A percentile compares a stretch with the other conserved stretches of the same genome.
Evolutionary conservation across 352 stramenopile genomes (phyloP).

Genomic region (Phytophthora constricta): DNA sequence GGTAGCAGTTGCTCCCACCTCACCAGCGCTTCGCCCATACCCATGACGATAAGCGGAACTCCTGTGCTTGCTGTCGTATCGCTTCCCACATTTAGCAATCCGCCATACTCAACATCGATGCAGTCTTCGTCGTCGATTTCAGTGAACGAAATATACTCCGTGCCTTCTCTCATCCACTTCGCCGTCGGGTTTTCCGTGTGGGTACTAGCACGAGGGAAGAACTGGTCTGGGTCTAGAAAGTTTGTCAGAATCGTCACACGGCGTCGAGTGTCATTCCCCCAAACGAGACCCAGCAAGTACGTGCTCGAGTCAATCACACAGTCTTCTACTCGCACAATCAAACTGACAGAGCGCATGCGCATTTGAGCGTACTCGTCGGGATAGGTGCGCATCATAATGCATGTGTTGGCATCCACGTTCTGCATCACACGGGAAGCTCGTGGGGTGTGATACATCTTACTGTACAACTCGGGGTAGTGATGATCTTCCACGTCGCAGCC

Average conservation of each 20-base stretch:
- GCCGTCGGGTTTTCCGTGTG: constrained; percentile 14
- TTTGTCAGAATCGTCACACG: constrained; percentile 38
- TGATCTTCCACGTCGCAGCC: constrained; percentile 43
- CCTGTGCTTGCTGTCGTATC: constrained; percentile 35
- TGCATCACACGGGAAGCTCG: constrained; percentile 52
- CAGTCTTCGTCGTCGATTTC: constrained; percentile 40
- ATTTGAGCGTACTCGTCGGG: constrained; percentile 45
- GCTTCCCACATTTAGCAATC: constrained; percentile 35
- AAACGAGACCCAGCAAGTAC: constrained; percentile 7
- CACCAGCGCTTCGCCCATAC: constrained; percentile 37
- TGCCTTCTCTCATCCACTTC: constrained; percentile 47
- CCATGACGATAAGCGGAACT: constrained; percentile 33
- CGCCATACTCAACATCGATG: constrained; percentile 49
- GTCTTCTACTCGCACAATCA: constrained; percentile 42
- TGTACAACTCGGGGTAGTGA: constrained; percentile 48
- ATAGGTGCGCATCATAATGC: constrained; percentile 48
- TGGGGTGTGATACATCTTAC: constrained; percentile 42
- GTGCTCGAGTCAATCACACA: constrained; percentile 27
- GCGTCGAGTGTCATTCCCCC: constrained; percentile 23
- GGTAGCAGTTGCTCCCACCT: constrained; percentile 21
- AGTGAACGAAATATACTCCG: constrained; percentile 49
- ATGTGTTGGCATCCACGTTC: constrained; percentile 45
- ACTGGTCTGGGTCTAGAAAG: constrained; percentile 39
- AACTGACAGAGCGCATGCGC: constrained; percentile 37
- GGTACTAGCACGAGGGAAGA: constrained; percentile 26